These are phyloP conservation scores for Leccinum truebloodii DNA, from an alignment of 768 basidiomycete genomes.

Conservation along the genomic window DNA sequence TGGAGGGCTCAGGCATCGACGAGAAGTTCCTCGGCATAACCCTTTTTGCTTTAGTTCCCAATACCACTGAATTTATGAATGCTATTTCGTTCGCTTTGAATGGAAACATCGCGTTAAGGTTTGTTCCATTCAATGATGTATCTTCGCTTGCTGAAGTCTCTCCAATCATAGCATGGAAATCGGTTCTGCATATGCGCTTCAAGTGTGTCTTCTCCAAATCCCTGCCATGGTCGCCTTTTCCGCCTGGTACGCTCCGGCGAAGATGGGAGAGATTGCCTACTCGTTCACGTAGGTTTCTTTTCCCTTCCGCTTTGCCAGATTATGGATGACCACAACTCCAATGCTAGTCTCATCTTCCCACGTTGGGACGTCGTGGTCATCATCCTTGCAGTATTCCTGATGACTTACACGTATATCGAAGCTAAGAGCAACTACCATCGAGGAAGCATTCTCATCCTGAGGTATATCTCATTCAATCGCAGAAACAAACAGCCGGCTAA, in stretches of 20 bases:
- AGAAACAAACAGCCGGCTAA: neutral
- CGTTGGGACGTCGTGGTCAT: constrained; percentile 97
- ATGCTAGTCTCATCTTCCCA: constrained; percentile 87
- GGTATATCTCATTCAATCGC: constrained; percentile 52
- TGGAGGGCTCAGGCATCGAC: constrained; percentile 88
- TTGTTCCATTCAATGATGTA: constrained; percentile 16
- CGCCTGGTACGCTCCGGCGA: constrained; percentile 86
- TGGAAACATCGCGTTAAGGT: constrained; percentile 96
- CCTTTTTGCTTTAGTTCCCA: constrained; percentile 95
- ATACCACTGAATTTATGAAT: constrained; percentile 99
- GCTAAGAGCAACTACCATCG: constrained; percentile 98
- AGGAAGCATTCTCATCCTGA: constrained; percentile 92
- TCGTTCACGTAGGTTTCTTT: constrained; percentile 83
- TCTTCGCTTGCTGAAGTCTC: constrained; percentile 4
- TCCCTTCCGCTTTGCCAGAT: neutral
- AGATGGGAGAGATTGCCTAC: constrained; percentile 83
- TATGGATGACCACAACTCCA: constrained; percentile 6
- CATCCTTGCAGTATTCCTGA: constrained; percentile 93
- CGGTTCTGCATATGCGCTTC: constrained; percentile 97
- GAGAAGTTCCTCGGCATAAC: constrained; percentile 98
- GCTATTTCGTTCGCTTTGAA: constrained; percentile 97
- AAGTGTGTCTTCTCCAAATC: constrained; percentile 96
- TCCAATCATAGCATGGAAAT: constrained; percentile 85
- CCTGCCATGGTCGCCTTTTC: constrained; percentile 99
- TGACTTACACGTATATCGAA: constrained; percentile 99